phyloP scores from a whole-genome alignment of 805 yeast genomes.

The Grigorovia yakushimaensis region DNA sequence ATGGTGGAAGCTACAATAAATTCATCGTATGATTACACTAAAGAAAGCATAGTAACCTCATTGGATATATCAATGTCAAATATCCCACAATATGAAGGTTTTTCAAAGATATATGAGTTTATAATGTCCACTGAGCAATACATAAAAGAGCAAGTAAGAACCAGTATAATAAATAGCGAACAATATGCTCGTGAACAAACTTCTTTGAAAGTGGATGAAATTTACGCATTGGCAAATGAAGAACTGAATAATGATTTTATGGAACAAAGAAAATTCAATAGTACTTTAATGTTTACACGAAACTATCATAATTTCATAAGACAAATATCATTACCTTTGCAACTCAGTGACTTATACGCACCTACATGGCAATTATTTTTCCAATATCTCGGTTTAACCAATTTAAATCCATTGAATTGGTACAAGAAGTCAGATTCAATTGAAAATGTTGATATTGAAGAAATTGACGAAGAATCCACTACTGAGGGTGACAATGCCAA shows the following conservation, averaged over 20 bases:
- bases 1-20: conserved; percentile 53
- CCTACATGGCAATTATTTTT: conserved; percentile 57
- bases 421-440: background rate
- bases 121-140: conserved; percentile 59
- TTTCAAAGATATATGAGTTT: conserved; percentile 56
- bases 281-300: conserved; percentile 76
- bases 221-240: conserved; percentile 51
- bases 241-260: conserved; percentile 54
- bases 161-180: conserved; percentile 58
- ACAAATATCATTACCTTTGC: conserved; percentile 49
- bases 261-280: conserved; percentile 52
- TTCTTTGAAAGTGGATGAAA: conserved; percentile 45
- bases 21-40: conserved; percentile 52
- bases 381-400: conserved; percentile 24
- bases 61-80: conserved; percentile 34
- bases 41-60: conserved; percentile 40
- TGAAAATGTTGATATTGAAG: background rate
- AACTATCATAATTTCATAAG: conserved; percentile 52
- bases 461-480: background rate
- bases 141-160: conserved; percentile 55
- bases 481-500: background rate
- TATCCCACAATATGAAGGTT: conserved; percentile 42
- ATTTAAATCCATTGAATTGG: conserved; percentile 21
- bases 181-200: conserved; percentile 57
- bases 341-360: conserved; percentile 69